These are phyloP conservation scores for Zygosaccharomyces sapae DNA, from an alignment of 1,139 yeast species.

Conservation along the genomic window DNA sequence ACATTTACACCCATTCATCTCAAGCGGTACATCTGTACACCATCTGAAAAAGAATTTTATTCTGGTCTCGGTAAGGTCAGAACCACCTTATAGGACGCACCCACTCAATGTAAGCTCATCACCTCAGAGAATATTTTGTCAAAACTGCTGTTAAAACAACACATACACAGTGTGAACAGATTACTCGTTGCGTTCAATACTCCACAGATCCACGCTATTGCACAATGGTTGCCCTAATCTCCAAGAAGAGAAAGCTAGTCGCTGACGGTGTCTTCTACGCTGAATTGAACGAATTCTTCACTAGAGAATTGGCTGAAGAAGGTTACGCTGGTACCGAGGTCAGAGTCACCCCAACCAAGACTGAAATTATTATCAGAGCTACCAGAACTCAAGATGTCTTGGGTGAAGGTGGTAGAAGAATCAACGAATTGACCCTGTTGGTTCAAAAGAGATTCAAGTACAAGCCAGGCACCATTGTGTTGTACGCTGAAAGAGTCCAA, in stretches of 20 bases:
- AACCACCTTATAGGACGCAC: too few relatives aligned
- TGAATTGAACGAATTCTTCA: slow-evolving; percentile 99
- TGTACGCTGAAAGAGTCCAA: slow-evolving; percentile 99
- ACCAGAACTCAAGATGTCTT: slow-evolving; percentile 98
- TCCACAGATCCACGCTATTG: slow-evolving; percentile 8
- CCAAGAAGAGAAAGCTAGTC: slow-evolving; percentile 87
- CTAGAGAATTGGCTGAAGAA: slow-evolving; percentile 99
- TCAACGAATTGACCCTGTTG: slow-evolving; percentile 96
- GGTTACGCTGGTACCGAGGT: slow-evolving; percentile 99
- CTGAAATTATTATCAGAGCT: slow-evolving; percentile 98
- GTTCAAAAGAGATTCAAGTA: slow-evolving; percentile 98
- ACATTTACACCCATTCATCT: too few relatives aligned
- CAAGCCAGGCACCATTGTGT: slow-evolving; percentile 88
- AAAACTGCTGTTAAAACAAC: too few relatives aligned
- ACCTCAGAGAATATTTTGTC: too few relatives aligned
- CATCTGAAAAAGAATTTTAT: too few relatives aligned
- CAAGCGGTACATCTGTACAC: too few relatives aligned
- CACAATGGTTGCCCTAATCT: slow-evolving; percentile 61
- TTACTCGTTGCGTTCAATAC: background rate
- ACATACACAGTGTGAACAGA: too few relatives aligned
- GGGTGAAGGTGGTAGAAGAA: slow-evolving; percentile 99
- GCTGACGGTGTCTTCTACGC: slow-evolving; percentile 99
- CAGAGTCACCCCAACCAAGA: slow-evolving; percentile 96
- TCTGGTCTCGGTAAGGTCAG: too few relatives aligned
- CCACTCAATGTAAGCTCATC: too few relatives aligned